Evolutionary conservation across 1,284 basidiomycete species (phyloP).

Genomic region (Pascua sp.): DNA sequence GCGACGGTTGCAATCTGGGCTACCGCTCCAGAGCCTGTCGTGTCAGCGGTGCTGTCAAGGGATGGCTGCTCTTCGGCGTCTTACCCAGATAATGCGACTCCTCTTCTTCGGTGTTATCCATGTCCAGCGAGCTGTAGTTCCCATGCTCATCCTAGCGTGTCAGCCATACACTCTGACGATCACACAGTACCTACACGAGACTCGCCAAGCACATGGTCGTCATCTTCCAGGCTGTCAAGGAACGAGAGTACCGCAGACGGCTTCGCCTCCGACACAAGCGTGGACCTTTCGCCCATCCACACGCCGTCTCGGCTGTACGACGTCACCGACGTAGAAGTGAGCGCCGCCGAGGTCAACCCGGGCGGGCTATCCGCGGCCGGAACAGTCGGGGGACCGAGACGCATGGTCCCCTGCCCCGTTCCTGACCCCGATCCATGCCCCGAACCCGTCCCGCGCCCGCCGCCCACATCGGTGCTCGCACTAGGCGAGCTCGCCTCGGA

Average conservation of each 20-base stretch:
- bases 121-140: conserved; percentile 20
- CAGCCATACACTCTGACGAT: not conserved
- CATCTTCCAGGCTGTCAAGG: conserved; percentile 16
- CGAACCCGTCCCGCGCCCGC: too few relatives aligned
- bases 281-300: conserved; percentile 13
- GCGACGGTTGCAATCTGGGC: conserved; percentile 16
- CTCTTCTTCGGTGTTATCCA: conserved; percentile 20
- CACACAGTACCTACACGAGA: not conserved
- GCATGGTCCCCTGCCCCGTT: too few relatives aligned
- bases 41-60: not conserved
- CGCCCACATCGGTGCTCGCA: not conserved
- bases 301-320: not conserved
- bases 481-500: not conserved
- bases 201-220: not conserved
- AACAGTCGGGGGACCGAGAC: too few relatives aligned
- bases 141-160: conserved; percentile 2
- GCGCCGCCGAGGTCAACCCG: too few relatives aligned
- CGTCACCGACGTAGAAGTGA: too few relatives aligned
- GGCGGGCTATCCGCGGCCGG: too few relatives aligned
- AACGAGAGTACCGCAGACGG: conserved; percentile 6
- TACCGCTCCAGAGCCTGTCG: conserved; percentile 14
- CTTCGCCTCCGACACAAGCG: not conserved
- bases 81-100: conserved; percentile 25
- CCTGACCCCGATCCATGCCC: too few relatives aligned
- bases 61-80: not conserved